Base-by-base conservation (phyloP, 1,284 basidiomycete genomes). In the Laetiporus sulphureus region DNA sequence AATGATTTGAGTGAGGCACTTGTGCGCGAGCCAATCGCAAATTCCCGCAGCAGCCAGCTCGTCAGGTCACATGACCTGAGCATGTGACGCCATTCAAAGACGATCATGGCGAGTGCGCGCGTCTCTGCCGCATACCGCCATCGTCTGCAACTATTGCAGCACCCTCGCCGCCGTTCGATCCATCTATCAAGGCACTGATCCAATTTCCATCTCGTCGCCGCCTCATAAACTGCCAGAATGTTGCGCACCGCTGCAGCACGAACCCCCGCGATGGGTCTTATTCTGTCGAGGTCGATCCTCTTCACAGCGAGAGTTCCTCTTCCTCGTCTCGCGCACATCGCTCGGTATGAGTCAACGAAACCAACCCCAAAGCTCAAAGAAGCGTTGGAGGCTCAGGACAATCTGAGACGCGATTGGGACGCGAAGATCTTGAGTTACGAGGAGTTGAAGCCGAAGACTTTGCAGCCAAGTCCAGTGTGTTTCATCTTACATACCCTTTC, bases 381-480 rank as follows among this genome's bases (percentile, higher is more conserved):
- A 16, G 58, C 60, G 3, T 60, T 66, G 7, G 64, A 77, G 41
- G 60, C 55, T 23, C 62, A 64, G 25, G 67, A 79, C 49, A 65
- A 73, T 25, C 47, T 79, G 31, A 74, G 75, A 52, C 66, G 71
- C 44, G 84, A 88, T 49, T 89, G 87, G 87, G 73, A 73, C 51
- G 72, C 77, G 16, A 78, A 75, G 25, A 67, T 79, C 22, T 66
- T 97, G 40, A 72, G 73, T 0, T 98, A 96, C 60, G 80, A 86
- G 24, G 80, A 93, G 51, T 68, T 99, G 37, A 90, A 96, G 64
- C 81, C 84, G 1, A 77, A 79, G 52, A 91, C 91, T 1, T 63
- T 81, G 55, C 82, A 79, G 53, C 95, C 95, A 0, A 82, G 71
- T 21, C 77, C 82, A 25, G 92, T 95, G 58, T 56, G 85, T 71